Base-by-base conservation (phyloP, 1,139 yeast species). In the Candida labiduridarum region DNA sequence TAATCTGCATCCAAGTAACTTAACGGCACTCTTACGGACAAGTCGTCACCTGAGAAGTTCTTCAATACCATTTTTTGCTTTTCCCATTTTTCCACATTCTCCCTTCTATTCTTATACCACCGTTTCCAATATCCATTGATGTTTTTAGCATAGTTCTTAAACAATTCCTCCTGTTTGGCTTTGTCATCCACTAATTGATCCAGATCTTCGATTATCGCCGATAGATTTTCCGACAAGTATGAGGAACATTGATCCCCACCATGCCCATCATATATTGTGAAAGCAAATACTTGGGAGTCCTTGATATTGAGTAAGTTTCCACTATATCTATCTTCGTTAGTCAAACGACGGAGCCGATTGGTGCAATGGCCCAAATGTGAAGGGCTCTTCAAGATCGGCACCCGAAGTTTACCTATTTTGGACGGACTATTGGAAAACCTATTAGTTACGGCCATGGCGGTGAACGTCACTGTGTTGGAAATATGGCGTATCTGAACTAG, bases 41-140 rank as follows among this genome's bases (percentile, higher is more conserved):
- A 64, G 59, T 88, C 91, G 63, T 84, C 80, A 2, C 59, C 55
- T 49, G 53, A 51, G n/a, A 56, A 30, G 11, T 55, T 62, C 51
- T 46, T 44, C 31, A 72, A 54, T n/a, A 50, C 42, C 9, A 66
- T 42, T 31, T 59, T 59, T 25, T 60, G 56, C 3, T 58, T 69
- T 49, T 71, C 57, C 52, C 74, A 72, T 41, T 65, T 67, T 19
- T 74, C 74, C 56, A 83, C 77, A 66, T 61, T 70, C 33, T 65
- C 69, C 31, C 74, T 69, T 36, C 79, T 66, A 43, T 82, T 83
- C 52, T 76, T 75, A 56, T 78, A 80, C 84, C 96, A 82, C 46
- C 94, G 76, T 52, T 83, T 78, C 98, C 98, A 94, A 68, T 94
- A 94, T 2, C 95, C 92, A 4, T 97, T 96, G 25, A 89, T 78